Conservation (phyloP, 75 land plant species). For the Pinus albicaulis region DNA sequence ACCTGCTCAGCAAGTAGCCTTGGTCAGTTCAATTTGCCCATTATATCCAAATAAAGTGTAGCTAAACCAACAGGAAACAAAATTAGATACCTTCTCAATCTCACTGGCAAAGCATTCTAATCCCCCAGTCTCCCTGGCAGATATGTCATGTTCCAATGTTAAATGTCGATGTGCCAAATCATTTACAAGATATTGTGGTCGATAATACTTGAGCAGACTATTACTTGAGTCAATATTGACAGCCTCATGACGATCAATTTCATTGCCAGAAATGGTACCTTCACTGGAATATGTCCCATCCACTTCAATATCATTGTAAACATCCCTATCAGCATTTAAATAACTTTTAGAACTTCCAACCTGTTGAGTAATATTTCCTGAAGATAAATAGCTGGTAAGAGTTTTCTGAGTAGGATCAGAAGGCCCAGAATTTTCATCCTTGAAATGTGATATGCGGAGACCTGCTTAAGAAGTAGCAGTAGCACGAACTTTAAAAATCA, state of each 20-base stretch:
- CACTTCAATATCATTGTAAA: neutral
- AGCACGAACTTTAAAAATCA: neutral
- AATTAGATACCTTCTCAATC: neutral
- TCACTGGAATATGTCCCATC: neutral
- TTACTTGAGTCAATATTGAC: conserved; percentile 1
- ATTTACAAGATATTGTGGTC: conserved; percentile 1
- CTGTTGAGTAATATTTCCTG: conserved; percentile 24
- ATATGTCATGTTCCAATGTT: neutral
- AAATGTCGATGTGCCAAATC: neutral
- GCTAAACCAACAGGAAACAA: neutral
- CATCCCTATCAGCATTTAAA: conserved; percentile 3
- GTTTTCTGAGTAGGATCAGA: conserved; percentile 63
- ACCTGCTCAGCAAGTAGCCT: neutral
- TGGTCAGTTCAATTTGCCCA: neutral
- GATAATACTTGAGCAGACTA: neutral
- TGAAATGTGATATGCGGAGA: conserved; percentile 77
- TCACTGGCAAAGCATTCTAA: conserved; percentile 5
- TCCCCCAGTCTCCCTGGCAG: neutral
- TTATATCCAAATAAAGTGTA: neutral
- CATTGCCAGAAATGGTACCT: neutral
- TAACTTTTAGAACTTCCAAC: conserved; percentile 1
- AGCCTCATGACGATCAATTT: neutral
- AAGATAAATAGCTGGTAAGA: conserved; percentile 31
- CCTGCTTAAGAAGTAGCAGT: conserved; percentile 34
- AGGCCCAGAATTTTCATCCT: conserved; percentile 37